Conservation (phyloP, 331 rosid genomes). For the Phaseolus coccineus region DNA sequence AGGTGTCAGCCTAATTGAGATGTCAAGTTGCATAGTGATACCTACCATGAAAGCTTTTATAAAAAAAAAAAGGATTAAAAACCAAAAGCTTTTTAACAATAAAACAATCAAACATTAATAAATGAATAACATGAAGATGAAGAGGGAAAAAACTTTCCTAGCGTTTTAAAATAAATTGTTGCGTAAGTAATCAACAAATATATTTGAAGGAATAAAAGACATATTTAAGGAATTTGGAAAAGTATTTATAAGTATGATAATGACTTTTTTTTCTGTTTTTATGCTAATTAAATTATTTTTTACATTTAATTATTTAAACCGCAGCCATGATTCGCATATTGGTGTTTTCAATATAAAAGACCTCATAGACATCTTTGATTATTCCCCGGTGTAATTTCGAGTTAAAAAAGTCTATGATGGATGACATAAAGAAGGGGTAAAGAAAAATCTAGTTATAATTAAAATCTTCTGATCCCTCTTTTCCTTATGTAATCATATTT, state of each 20-base stretch:
- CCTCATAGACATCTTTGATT: background rate
- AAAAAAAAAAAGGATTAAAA: too few relatives aligned
- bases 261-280: background rate
- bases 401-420: background rate
- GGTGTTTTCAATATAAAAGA: background rate
- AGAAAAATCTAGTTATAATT: background rate
- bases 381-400: background rate
- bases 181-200: background rate
- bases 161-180: background rate
- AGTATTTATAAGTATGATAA: background rate
- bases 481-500: too few relatives aligned
- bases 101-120: background rate
- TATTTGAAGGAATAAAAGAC: background rate
- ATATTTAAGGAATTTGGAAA: too few relatives aligned
- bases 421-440: constrained; percentile 7
- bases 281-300: background rate
- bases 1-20: too few relatives aligned
- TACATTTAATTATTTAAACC: background rate
- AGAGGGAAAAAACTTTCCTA: background rate
- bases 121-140: background rate
- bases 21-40: too few relatives aligned
- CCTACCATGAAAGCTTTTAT: too few relatives aligned
- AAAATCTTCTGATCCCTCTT: too few relatives aligned
- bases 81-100: background rate
- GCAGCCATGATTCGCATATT: background rate